Evolutionary conservation across 2,329 filamentous ascomycete genomes (phyloP).

Genomic region (Pseudogymnoascus sp.): DNA sequence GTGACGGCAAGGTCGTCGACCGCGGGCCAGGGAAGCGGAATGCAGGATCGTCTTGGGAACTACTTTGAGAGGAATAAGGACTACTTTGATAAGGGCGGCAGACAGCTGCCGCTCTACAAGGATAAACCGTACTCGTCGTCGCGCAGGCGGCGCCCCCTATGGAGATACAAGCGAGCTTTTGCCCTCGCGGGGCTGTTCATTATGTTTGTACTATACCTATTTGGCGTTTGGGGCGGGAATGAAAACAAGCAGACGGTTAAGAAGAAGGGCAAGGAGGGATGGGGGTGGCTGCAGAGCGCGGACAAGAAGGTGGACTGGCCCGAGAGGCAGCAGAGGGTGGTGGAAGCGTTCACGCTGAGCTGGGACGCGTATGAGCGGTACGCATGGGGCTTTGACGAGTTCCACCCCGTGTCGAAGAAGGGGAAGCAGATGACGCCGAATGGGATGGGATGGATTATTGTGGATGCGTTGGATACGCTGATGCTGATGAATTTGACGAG

Average conservation of each 20-base stretch:
- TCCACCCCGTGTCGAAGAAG: slow-evolving; percentile 70
- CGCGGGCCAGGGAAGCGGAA: slow-evolving; percentile 31
- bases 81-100: slow-evolving; percentile 15
- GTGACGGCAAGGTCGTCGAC: slow-evolving; percentile 33
- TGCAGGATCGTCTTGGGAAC: slow-evolving; percentile 55
- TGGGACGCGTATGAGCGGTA: slow-evolving; percentile 91
- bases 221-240: slow-evolving; percentile 45
- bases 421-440: slow-evolving; percentile 78
- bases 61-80: slow-evolving; percentile 50
- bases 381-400: slow-evolving; percentile 91
- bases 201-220: slow-evolving; percentile 59
- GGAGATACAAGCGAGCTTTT: slow-evolving; percentile 56
- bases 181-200: slow-evolving; percentile 45
- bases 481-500: slow-evolving; percentile 97
- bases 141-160: slow-evolving; percentile 50
- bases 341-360: slow-evolving; percentile 81
- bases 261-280: slow-evolving; percentile 36
- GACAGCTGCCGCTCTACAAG: slow-evolving; percentile 85
- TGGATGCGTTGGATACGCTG: slow-evolving; percentile 91
- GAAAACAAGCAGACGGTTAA: slow-evolving; percentile 12
- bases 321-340: slow-evolving; percentile 69
- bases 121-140: slow-evolving; percentile 72
- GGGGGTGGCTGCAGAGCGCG: slow-evolving; percentile 50
- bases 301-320: slow-evolving; percentile 63
- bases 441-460: slow-evolving; percentile 95